These are phyloP conservation scores for Williopsis jadinii DNA, from an alignment of 1,139 yeast genomes.

Conservation along the genomic window DNA sequence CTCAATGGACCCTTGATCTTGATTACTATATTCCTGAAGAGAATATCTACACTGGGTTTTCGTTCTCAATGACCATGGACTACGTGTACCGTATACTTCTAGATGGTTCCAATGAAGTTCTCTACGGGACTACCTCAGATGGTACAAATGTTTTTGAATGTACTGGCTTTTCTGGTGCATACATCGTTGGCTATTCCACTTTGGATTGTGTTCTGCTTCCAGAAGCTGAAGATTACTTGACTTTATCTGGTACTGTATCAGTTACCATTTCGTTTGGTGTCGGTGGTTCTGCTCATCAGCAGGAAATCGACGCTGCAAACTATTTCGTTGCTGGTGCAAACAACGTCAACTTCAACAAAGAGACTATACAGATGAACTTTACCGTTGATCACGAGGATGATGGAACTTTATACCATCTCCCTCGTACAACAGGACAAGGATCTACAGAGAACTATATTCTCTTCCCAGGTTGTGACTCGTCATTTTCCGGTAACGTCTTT, in stretches of 20 bases:
- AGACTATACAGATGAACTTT: conserved; percentile 19
- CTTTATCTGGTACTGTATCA: conserved; percentile 23
- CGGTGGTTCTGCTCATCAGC: conserved; percentile 26
- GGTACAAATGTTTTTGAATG: conserved; percentile 26
- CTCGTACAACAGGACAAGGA: conserved; percentile 26
- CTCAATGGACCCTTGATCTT: conserved; percentile 27
- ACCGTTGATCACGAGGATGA: conserved; percentile 16
- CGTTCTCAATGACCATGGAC: conserved; percentile 23
- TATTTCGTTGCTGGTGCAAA: conserved; percentile 21
- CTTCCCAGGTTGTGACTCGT: conserved; percentile 25
- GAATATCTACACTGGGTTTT: conserved; percentile 22
- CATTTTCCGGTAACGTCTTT: conserved; percentile 22
- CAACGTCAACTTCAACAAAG: conserved; percentile 12
- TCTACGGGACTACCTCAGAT: conserved; percentile 17
- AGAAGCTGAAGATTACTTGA: conserved; percentile 16
- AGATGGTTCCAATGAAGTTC: conserved; percentile 10
- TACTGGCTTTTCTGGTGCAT: conserved; percentile 27
- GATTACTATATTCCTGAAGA: conserved; percentile 19
- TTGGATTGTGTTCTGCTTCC: conserved; percentile 24
- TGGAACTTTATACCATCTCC: conserved; percentile 17
- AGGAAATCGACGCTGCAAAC: conserved; percentile 25
- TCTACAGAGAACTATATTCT: conserved; percentile 26
- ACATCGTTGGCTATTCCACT: conserved; percentile 20
- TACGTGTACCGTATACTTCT: conserved; percentile 28
- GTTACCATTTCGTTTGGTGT: conserved; percentile 25